A percentile compares a stretch with the other conserved stretches of the same genome.
phyloP scores from a whole-genome alignment of 805 yeast genomes.

The Barnettozyma botsteinii region DNA sequence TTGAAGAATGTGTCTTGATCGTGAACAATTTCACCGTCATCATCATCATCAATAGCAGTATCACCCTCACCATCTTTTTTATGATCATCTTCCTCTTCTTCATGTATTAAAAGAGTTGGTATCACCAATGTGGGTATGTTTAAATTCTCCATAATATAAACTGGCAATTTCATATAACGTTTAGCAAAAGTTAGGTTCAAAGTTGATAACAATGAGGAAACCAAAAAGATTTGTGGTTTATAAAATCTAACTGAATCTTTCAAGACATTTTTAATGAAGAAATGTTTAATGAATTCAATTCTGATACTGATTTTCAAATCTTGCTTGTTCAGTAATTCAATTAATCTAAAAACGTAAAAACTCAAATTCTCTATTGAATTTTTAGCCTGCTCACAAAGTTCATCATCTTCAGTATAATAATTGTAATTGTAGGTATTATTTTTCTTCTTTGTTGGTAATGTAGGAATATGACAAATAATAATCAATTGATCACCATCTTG shows the following conservation, averaged over 20 bases:
- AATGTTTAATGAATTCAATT: constrained; percentile 22
- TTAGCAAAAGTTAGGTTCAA: constrained; percentile 5
- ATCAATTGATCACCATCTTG: constrained; percentile 24
- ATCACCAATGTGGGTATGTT: constrained; percentile 19
- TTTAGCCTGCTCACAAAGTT: constrained; percentile 12
- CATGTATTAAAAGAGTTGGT: constrained; percentile 12
- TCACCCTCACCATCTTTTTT: not conserved
- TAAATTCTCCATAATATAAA: constrained; percentile 15
- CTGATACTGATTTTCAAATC: constrained; percentile 19
- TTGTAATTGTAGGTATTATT: no score
- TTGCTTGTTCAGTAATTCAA: constrained; percentile 9
- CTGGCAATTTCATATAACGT: constrained; percentile 14
- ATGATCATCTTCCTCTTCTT: not conserved
- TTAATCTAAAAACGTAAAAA: constrained; percentile 12
- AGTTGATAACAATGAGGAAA: constrained; percentile 15
- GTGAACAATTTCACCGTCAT: not conserved
- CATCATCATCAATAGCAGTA: not conserved
- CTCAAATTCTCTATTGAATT: constrained; percentile 12
- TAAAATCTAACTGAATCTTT: constrained; percentile 16
- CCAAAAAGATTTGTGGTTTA: constrained; percentile 19
- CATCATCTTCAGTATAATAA: no score
- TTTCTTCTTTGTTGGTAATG: no score
- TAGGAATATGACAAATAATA: constrained; percentile 19
- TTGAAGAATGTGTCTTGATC: not conserved
- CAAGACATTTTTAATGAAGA: constrained; percentile 10